phyloP scores from a whole-genome alignment of 2,329 filamentous ascomycete genomes.

The Trichoderma koningiopsis region DNA sequence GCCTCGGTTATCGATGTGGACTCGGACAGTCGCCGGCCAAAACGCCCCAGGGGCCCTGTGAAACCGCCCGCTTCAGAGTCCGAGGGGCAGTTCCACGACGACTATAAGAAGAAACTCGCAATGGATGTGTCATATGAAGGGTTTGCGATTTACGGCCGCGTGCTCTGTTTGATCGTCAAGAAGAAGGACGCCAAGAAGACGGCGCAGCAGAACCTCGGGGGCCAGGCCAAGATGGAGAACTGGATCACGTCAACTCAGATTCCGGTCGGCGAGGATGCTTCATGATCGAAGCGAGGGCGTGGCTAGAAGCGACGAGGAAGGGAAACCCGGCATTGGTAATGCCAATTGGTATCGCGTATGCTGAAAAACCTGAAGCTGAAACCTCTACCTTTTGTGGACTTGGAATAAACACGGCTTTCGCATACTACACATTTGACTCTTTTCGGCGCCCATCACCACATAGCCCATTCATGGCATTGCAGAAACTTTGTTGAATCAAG shows the following conservation, averaged over 20 bases:
- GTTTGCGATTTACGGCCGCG: constrained; percentile 92
- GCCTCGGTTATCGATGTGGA: constrained; percentile 43
- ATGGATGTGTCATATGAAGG: constrained; percentile 91
- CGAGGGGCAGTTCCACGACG: constrained; percentile 40
- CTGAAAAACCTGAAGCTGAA: neutral
- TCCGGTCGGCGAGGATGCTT: constrained; percentile 44
- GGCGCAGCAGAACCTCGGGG: constrained; percentile 43
- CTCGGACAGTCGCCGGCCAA: constrained; percentile 46
- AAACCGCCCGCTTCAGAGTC: constrained; percentile 32
- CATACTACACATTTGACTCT: neutral
- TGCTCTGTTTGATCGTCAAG: constrained; percentile 86
- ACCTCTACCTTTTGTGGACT: neutral
- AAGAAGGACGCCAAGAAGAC: constrained; percentile 64
- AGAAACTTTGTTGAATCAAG: neutral
- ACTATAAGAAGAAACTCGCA: constrained; percentile 88
- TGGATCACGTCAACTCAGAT: constrained; percentile 82
- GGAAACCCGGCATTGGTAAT: neutral
- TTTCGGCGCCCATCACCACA: neutral
- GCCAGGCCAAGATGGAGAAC: constrained; percentile 77
- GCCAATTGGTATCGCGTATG: neutral
- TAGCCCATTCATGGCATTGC: neutral
- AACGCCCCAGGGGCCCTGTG: constrained; percentile 45
- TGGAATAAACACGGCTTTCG: neutral
- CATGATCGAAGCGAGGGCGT: constrained; percentile 28
- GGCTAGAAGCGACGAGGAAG: neutral